Conservation (phyloP, 805 yeast species). For the Saccharomycopsis capsularis region DNA sequence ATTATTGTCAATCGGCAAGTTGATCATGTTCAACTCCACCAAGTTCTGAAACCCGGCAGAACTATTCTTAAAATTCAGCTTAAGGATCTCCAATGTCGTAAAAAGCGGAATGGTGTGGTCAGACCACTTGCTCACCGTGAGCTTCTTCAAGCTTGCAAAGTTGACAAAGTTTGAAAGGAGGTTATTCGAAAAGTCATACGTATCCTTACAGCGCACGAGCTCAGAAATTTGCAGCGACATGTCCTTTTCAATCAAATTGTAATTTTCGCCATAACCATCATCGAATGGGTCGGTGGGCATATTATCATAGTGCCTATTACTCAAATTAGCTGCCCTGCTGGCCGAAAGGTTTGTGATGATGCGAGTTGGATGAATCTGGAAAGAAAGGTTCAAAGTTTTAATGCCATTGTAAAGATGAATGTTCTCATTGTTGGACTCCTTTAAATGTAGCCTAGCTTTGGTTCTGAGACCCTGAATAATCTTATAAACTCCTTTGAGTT, state of each 20-base stretch:
- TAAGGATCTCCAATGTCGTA: not conserved
- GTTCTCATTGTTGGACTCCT: not conserved
- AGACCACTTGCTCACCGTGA: not conserved
- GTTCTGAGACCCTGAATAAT: no score
- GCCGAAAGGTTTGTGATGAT: not conserved
- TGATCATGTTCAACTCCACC: not conserved
- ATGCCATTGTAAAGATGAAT: not conserved
- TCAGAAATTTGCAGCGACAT: no score
- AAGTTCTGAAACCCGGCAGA: not conserved
- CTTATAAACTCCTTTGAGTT: not conserved
- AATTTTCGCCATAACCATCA: no score
- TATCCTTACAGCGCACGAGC: no score
- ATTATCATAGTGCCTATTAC: not conserved
- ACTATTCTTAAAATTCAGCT: not conserved
- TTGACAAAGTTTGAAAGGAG: not conserved
- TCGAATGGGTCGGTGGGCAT: not conserved
- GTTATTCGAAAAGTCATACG: not conserved
- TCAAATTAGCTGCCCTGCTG: not conserved
- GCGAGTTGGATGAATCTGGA: not conserved
- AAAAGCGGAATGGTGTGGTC: not conserved
- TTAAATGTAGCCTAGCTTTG: no score
- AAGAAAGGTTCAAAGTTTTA: not conserved
- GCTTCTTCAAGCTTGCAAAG: not conserved
- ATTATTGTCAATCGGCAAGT: not conserved
- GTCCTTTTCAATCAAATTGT: no score